Evolutionary conservation across 2,329 filamentous ascomycete genomes (phyloP).

Genomic region (Claviceps arundinis): DNA sequence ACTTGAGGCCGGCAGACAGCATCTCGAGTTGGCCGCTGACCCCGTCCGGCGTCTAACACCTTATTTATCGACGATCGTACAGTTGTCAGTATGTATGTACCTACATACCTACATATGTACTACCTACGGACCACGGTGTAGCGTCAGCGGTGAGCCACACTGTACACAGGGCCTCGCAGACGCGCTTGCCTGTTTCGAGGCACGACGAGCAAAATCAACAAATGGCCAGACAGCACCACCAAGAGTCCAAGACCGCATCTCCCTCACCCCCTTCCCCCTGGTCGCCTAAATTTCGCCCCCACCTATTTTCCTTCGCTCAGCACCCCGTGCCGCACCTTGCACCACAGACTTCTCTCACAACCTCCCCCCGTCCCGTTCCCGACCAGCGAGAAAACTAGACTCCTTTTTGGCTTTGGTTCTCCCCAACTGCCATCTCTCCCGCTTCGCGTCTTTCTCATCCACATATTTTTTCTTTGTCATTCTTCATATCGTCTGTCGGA

Average conservation of each 20-base stretch:
- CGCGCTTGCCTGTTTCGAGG: conserved; percentile 23
- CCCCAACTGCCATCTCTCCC: conserved; percentile 10
- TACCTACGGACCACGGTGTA: too few relatives aligned
- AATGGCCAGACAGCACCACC: conserved; percentile 16
- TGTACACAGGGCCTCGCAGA: conserved; percentile 3
- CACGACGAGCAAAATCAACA: conserved; percentile 26
- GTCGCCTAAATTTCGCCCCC: conserved; percentile 34
- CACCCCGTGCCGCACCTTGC: conserved; percentile 10
- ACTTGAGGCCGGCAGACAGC: background rate
- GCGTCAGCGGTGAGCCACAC: conserved; percentile 4
- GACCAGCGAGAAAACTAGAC: conserved; percentile 8
- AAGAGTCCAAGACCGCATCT: conserved; percentile 11
- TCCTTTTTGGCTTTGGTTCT: conserved; percentile 10
- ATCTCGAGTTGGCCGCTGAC: too few relatives aligned
- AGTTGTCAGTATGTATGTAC: too few relatives aligned
- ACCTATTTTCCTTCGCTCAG: conserved; percentile 27
- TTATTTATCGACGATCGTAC: too few relatives aligned
- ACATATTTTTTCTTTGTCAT: conserved; percentile 10
- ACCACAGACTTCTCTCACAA: conserved; percentile 14
- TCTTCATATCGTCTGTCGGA: conserved; percentile 7
- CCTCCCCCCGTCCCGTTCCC: conserved; percentile 10
- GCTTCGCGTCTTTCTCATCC: conserved; percentile 8
- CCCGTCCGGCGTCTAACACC: too few relatives aligned
- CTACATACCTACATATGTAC: too few relatives aligned
- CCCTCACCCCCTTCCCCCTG: conserved; percentile 14